These are phyloP conservation scores for Truncatella angustata DNA, from an alignment of 2,329 filamentous ascomycete species.

Conservation along the genomic window DNA sequence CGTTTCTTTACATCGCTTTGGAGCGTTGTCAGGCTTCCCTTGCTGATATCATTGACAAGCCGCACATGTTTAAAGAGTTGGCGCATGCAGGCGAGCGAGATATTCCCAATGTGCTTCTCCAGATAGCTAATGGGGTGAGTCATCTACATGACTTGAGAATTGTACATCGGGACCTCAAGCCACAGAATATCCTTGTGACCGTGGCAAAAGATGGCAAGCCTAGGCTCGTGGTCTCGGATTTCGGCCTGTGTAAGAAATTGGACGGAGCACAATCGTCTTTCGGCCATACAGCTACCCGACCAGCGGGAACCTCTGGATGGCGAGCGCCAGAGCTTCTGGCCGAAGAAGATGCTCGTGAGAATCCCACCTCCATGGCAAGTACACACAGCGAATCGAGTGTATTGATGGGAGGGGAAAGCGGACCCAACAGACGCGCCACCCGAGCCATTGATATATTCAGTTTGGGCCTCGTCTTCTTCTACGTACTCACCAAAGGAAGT, in stretches of 20 bases:
- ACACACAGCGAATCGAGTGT: constrained; percentile 62
- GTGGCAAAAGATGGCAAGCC: constrained; percentile 68
- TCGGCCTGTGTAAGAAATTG: constrained; percentile 95
- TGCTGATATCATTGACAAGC: constrained; percentile 84
- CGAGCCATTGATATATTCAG: constrained; percentile 98
- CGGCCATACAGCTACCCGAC: constrained; percentile 89
- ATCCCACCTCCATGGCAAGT: constrained; percentile 42
- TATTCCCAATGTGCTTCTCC: constrained; percentile 75
- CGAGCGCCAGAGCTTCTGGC: constrained; percentile 90
- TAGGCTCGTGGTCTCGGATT: constrained; percentile 94
- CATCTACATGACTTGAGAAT: constrained; percentile 91
- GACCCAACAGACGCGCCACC: constrained; percentile 75
- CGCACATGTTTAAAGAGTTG: constrained; percentile 63
- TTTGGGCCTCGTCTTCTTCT: constrained; percentile 96
- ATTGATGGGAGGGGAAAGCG: constrained; percentile 56
- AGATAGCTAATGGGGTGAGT: constrained; percentile 84
- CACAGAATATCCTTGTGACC: constrained; percentile 91
- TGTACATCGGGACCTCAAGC: constrained; percentile 95
- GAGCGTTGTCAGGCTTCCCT: constrained; percentile 93
- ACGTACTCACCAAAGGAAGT: constrained; percentile 87
- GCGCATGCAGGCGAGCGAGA: constrained; percentile 73
- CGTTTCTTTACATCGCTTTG: constrained; percentile 93
- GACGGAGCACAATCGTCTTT: constrained; percentile 94
- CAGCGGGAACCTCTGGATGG: constrained; percentile 92
- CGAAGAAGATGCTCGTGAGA: constrained; percentile 65